Evolutionary conservation across 805 yeast genomes (phyloP).

Genomic region (Ogataea pignaliae): DNA sequence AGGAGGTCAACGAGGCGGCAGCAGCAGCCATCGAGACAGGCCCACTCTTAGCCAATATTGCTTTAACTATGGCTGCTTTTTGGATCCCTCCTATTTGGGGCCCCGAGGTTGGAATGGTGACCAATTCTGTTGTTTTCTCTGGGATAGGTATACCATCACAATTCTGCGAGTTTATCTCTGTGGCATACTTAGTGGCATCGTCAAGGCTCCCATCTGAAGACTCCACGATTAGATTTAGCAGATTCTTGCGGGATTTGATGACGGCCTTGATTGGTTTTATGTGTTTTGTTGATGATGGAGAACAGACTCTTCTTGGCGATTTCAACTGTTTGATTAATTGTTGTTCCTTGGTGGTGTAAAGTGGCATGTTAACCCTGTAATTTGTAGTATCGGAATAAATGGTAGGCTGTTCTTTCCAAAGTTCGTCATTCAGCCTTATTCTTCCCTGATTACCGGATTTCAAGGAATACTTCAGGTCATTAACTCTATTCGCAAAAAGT

Average conservation of each 20-base stretch:
- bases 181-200: conserved; percentile 67
- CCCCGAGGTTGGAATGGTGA: conserved; percentile 49
- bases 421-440: background rate
- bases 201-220: conserved; percentile 54
- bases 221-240: conserved; percentile 51
- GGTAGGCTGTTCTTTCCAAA: background rate
- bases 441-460: background rate
- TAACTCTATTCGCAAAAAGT: background rate
- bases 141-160: conserved; percentile 62
- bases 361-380: background rate
- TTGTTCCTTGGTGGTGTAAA: background rate
- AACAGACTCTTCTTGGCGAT: conserved; percentile 41
- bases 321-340: background rate
- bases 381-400: background rate
- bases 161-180: conserved; percentile 60
- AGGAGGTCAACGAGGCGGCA: too few relatives aligned
- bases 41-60: conserved; percentile 24
- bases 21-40: conserved; percentile 1
- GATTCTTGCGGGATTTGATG: conserved; percentile 25
- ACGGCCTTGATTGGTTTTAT: conserved; percentile 29
- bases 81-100: conserved; percentile 27
- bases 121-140: conserved; percentile 50
- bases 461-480: background rate
- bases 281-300: conserved; percentile 32
- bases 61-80: conserved; percentile 34